Evolutionary conservation across 2,329 filamentous ascomycete genomes (phyloP).

Genomic region (Celoporthe dispersa): DNA sequence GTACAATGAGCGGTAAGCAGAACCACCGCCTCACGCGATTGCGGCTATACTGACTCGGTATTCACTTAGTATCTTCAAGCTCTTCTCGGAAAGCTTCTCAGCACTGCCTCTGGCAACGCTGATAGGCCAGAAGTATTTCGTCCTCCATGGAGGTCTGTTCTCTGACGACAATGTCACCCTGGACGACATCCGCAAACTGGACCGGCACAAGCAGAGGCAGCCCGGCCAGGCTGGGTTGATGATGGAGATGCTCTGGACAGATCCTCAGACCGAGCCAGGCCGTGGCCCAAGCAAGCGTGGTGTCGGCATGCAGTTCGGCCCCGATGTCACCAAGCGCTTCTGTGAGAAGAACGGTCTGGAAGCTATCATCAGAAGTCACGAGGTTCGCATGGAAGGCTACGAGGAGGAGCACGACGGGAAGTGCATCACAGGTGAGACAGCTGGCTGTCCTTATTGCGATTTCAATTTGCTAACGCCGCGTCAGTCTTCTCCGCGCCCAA

Average conservation of each 20-base stretch:
- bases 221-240: constrained; percentile 93
- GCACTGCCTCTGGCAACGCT: constrained; percentile 89
- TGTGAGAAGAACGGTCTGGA: constrained; percentile 95
- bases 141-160: constrained; percentile 93
- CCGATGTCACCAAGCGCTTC: constrained; percentile 94
- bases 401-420: constrained; percentile 95
- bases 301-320: constrained; percentile 94
- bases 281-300: constrained; percentile 95
- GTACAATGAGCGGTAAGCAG: constrained; percentile 76
- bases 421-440: constrained; percentile 81
- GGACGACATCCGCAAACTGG: constrained; percentile 91
- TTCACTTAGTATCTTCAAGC: constrained; percentile 77
- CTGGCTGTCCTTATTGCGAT: not conserved
- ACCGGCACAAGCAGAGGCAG: constrained; percentile 88
- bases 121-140: constrained; percentile 87
- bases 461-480: constrained; percentile 35
- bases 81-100: constrained; percentile 98
- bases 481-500: constrained; percentile 93
- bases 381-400: constrained; percentile 99
- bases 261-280: constrained; percentile 84
- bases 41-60: constrained; percentile 35
- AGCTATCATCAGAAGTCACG: constrained; percentile 94
- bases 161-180: constrained; percentile 91
- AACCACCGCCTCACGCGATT: constrained; percentile 24
- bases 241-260: constrained; percentile 99